These are phyloP conservation scores for Phytophthora chlamydospora DNA, from an alignment of 352 stramenopile species.

Conservation along the genomic window DNA sequence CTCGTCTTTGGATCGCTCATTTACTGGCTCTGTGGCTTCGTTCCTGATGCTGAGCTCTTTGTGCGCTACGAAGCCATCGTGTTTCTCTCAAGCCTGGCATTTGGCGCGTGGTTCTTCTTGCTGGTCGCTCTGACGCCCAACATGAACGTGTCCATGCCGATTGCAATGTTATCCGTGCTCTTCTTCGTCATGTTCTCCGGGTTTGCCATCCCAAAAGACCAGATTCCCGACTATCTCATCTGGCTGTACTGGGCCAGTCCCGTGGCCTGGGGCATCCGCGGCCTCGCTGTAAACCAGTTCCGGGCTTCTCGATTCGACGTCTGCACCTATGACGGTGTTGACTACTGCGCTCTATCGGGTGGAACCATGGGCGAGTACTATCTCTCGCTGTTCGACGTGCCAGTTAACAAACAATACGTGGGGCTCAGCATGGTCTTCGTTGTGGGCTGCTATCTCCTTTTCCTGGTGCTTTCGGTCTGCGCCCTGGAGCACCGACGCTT, in stretches of 20 bases:
- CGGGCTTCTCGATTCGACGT: slow-evolving; percentile 39
- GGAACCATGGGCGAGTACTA: slow-evolving; percentile 50
- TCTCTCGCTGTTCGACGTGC: slow-evolving; percentile 44
- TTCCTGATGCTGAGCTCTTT: slow-evolving; percentile 36
- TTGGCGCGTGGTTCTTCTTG: slow-evolving; percentile 54
- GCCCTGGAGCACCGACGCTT: slow-evolving; percentile 42
- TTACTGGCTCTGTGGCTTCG: slow-evolving; percentile 82
- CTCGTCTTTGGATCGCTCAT: slow-evolving; percentile 79
- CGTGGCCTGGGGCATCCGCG: slow-evolving; percentile 40
- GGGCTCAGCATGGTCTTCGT: slow-evolving; percentile 45
- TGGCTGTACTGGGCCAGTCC: slow-evolving; percentile 56
- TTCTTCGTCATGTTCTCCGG: slow-evolving; percentile 59
- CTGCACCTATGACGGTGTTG: slow-evolving; percentile 38
- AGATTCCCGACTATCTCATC: slow-evolving; percentile 54
- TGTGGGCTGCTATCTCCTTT: slow-evolving; percentile 40
- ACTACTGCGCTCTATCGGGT: slow-evolving; percentile 34
- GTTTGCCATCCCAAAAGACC: slow-evolving; percentile 53
- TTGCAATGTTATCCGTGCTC: slow-evolving; percentile 53
- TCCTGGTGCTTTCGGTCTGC: slow-evolving; percentile 36
- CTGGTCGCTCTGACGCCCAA: slow-evolving; percentile 44
- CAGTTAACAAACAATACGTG: slow-evolving; percentile 39
- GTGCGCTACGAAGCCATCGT: slow-evolving; percentile 50
- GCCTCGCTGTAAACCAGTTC: slow-evolving; percentile 49
- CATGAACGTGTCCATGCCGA: slow-evolving; percentile 45
- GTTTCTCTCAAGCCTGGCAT: slow-evolving; percentile 51